Conservation (phyloP, 2,329 filamentous ascomycete genomes). For the Nannizzia gypsea region DNA sequence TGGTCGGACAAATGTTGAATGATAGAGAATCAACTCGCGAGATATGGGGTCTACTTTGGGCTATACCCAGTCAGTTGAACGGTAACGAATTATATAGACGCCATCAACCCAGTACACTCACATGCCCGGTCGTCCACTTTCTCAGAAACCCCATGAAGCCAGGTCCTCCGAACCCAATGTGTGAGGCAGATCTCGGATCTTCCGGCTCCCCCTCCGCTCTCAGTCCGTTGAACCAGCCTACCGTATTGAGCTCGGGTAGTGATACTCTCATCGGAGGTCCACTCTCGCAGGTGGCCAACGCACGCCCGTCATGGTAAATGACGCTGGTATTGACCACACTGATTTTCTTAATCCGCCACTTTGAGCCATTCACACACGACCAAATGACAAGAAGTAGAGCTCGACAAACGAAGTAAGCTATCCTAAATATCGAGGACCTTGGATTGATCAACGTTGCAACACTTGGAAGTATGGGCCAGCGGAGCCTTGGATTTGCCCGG, state of each 20-base stretch:
- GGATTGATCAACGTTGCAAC: constrained; percentile 55
- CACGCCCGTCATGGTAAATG: constrained; percentile 56
- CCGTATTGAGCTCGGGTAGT: constrained; percentile 52
- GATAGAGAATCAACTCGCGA: constrained; percentile 56
- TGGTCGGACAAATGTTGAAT: constrained; percentile 52
- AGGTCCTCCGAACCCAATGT: background rate
- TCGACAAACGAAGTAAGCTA: constrained; percentile 44
- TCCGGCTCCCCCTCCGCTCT: constrained; percentile 35
- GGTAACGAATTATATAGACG: background rate
- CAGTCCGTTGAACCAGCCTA: constrained; percentile 58
- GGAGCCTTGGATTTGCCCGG: constrained; percentile 36
- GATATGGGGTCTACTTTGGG: constrained; percentile 55
- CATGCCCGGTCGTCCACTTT: background rate
- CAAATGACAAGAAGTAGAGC: constrained; percentile 47
- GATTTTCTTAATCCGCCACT: constrained; percentile 50
- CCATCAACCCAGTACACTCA: background rate
- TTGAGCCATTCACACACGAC: constrained; percentile 47
- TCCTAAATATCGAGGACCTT: constrained; percentile 40
- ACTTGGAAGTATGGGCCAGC: constrained; percentile 51
- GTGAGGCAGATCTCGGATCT: constrained; percentile 4
- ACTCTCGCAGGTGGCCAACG: constrained; percentile 58
- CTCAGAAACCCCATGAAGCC: background rate
- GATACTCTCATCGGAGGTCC: constrained; percentile 56
- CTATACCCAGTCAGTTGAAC: constrained; percentile 30
- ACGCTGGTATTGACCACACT: constrained; percentile 59